A percentile compares a stretch with the other conserved stretches of the same genome.
Conservation (phyloP, 805 yeast species). For the Hanseniaspora singularis region DNA sequence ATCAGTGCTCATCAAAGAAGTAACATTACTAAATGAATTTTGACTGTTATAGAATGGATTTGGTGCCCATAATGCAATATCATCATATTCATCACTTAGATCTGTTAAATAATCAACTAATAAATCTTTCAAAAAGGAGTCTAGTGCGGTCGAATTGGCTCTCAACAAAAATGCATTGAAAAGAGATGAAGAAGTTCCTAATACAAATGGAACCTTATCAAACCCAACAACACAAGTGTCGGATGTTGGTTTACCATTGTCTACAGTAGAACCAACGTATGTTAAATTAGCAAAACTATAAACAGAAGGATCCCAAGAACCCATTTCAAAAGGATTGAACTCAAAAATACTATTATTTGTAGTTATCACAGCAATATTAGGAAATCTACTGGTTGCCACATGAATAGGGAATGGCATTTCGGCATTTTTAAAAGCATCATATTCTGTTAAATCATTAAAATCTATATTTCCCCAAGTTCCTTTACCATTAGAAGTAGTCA, state of each 20-base stretch:
- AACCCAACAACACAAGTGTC: constrained; percentile 51
- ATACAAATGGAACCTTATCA: constrained; percentile 69
- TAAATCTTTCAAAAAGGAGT: constrained; percentile 36
- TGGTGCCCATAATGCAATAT: constrained; percentile 59
- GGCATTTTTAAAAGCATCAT: constrained; percentile 47
- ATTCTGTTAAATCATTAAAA: constrained; percentile 35
- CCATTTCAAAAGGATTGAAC: constrained; percentile 58
- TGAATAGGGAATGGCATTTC: constrained; percentile 64
- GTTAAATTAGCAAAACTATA: constrained; percentile 52
- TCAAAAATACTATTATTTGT: constrained; percentile 59
- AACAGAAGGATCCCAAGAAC: constrained; percentile 77
- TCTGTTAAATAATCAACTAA: constrained; percentile 34
- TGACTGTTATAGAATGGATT: constrained; percentile 51
- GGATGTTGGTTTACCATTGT: constrained; percentile 43
- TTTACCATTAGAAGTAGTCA: constrained; percentile 52
- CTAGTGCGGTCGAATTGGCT: constrained; percentile 40
- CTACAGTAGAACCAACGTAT: constrained; percentile 57
- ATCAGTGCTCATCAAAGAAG: constrained; percentile 17
- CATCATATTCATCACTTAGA: constrained; percentile 41
- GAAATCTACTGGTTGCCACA: constrained; percentile 55
- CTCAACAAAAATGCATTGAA: constrained; percentile 57
- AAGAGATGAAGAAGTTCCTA: constrained; percentile 74
- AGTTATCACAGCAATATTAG: constrained; percentile 43
- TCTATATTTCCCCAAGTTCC: constrained; percentile 38
- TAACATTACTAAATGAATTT: constrained; percentile 24